Conservation (phyloP, 805 yeast species). For the Kodamaea kaohsiungensis region DNA sequence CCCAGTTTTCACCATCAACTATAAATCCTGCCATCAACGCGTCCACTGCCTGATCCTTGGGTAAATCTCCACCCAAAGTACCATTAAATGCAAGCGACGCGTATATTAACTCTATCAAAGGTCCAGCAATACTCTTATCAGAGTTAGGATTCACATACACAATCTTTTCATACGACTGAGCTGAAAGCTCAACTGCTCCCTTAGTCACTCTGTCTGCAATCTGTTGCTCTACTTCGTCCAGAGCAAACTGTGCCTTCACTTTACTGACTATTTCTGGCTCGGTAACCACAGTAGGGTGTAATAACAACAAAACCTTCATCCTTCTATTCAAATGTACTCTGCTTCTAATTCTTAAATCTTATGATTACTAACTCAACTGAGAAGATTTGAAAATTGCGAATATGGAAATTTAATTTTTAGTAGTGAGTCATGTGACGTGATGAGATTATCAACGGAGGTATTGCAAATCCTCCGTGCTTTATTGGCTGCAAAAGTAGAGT, state of each 20-base stretch:
- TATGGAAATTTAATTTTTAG: no score
- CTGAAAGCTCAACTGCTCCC: constrained; percentile 40
- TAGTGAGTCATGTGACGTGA: constrained; percentile 6
- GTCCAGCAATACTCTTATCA: constrained; percentile 46
- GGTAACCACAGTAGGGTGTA: constrained; percentile 69
- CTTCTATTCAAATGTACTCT: neutral
- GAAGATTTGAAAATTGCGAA: neutral
- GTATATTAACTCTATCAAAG: constrained; percentile 40
- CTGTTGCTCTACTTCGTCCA: constrained; percentile 41
- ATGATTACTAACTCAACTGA: neutral
- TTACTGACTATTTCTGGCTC: constrained; percentile 48
- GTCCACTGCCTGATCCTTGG: constrained; percentile 52
- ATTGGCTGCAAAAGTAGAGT: neutral
- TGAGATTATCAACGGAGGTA: constrained; percentile 1
- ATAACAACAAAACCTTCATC: constrained; percentile 43
- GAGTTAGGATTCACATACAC: constrained; percentile 58
- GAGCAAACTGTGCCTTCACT: constrained; percentile 33
- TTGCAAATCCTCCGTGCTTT: neutral
- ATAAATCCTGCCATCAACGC: constrained; percentile 69
- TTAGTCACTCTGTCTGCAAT: constrained; percentile 60
- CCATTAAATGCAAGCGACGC: constrained; percentile 47
- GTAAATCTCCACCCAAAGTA: constrained; percentile 52
- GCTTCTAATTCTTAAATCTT: neutral
- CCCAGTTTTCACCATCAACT: constrained; percentile 52
- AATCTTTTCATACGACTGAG: constrained; percentile 43